These are phyloP conservation scores for Endoconidiophora laricicola DNA, from an alignment of 2,329 filamentous ascomycete species.

Conservation along the genomic window DNA sequence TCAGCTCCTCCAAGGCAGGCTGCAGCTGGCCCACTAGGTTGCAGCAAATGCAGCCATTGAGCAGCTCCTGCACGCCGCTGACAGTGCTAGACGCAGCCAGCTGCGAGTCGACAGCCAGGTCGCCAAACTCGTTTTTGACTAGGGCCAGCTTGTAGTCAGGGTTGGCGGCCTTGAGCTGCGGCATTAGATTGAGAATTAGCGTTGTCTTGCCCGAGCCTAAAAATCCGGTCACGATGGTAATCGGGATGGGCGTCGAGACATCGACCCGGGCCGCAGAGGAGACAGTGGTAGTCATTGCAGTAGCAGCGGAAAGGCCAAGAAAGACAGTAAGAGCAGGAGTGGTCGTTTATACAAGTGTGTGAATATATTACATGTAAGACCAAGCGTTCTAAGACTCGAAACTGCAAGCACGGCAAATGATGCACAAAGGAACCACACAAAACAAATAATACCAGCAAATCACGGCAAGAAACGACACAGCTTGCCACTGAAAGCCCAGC, in stretches of 20 bases:
- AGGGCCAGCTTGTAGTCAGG: constrained; percentile 73
- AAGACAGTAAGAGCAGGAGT: too few relatives aligned
- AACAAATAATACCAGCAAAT: too few relatives aligned
- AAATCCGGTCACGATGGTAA: constrained; percentile 93
- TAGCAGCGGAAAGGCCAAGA: too few relatives aligned
- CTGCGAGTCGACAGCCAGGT: constrained; percentile 83
- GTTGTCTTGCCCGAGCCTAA: constrained; percentile 94
- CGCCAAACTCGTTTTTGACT: constrained; percentile 96
- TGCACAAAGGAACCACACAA: too few relatives aligned
- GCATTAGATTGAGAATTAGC: constrained; percentile 81
- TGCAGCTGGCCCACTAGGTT: constrained; percentile 87
- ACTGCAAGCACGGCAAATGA: too few relatives aligned
- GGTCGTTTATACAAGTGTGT: neutral
- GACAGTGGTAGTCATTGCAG: neutral
- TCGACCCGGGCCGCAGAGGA: neutral
- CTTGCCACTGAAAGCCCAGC: too few relatives aligned
- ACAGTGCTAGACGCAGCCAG: constrained; percentile 71
- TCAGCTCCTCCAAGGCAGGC: constrained; percentile 62
- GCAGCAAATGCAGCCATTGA: constrained; percentile 98
- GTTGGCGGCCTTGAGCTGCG: constrained; percentile 63
- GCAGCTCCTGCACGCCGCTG: constrained; percentile 75
- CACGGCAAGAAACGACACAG: too few relatives aligned
- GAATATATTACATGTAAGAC: neutral
- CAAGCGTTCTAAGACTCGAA: too few relatives aligned
- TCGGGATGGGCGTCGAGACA: constrained; percentile 46